Evolutionary conservation across 208 protist genomes (phyloP).

Genomic region (Crithidia bombi): DNA sequence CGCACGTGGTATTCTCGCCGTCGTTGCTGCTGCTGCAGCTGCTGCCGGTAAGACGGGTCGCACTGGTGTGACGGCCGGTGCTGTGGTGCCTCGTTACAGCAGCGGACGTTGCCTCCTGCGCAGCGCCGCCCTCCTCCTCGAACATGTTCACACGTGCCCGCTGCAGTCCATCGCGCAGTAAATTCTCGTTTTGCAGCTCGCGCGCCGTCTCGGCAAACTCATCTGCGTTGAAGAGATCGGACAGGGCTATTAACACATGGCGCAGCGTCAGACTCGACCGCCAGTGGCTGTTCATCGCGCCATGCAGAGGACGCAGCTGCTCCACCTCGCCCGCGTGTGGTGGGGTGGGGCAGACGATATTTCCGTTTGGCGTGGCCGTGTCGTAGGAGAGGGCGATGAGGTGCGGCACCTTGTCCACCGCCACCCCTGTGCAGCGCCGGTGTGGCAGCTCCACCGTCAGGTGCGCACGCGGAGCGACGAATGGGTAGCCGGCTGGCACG

Average conservation of each 20-base stretch:
- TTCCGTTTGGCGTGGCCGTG: not conserved
- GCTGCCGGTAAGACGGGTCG: not conserved
- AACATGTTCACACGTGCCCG: slow-evolving; percentile 31
- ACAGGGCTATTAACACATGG: slow-evolving; percentile 28
- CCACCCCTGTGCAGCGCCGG: slow-evolving; percentile 36
- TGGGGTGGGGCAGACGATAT: slow-evolving; percentile 10
- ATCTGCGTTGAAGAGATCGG: slow-evolving; percentile 43
- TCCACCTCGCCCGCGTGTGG: slow-evolving; percentile 13
- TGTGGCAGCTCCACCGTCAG: slow-evolving; percentile 50
- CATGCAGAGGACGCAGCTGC: slow-evolving; percentile 9
- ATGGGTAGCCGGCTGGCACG: slow-evolving; percentile 56
- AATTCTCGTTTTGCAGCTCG: slow-evolving; percentile 33
- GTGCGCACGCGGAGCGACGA: slow-evolving; percentile 44
- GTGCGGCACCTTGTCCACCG: slow-evolving; percentile 42
- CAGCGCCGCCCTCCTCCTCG: slow-evolving; percentile 19
- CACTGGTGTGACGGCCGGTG: not conserved
- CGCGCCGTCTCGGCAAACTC: slow-evolving; percentile 31
- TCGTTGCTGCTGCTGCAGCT: slow-evolving; percentile 16
- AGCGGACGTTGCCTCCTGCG: slow-evolving; percentile 12
- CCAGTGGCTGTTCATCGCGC: slow-evolving; percentile 27
- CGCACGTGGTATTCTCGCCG: slow-evolving; percentile 1
- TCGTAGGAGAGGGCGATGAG: slow-evolving; percentile 38
- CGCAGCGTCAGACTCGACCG: slow-evolving; percentile 27
- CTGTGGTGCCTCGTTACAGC: slow-evolving; percentile 19
- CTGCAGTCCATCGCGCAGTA: slow-evolving; percentile 20